These are phyloP conservation scores for Neoarthrinium moseri DNA, from an alignment of 2,329 filamentous ascomycete species.

Conservation along the genomic window DNA sequence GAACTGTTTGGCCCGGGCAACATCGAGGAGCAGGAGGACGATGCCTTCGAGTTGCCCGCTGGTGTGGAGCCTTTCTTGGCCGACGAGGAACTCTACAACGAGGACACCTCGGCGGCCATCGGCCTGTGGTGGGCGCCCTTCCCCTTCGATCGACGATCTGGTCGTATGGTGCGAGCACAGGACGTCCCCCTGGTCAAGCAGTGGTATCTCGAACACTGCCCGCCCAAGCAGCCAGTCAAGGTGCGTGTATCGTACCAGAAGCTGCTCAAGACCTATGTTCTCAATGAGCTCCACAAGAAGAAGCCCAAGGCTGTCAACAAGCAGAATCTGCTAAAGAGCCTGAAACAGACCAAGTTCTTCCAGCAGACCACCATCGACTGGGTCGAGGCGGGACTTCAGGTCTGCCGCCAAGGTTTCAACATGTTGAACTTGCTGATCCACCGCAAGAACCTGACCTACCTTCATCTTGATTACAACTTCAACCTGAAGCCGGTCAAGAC, in stretches of 20 bases:
- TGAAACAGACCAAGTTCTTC: constrained; percentile 98
- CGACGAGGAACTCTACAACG: constrained; percentile 84
- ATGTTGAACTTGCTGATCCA: constrained; percentile 98
- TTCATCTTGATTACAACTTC: constrained; percentile 99
- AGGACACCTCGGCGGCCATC: constrained; percentile 88
- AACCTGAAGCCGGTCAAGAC: constrained; percentile 99
- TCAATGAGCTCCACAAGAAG: constrained; percentile 96
- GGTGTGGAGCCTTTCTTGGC: constrained; percentile 84
- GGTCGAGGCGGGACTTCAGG: constrained; percentile 97
- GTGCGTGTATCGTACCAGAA: constrained; percentile 98
- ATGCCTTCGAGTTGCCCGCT: constrained; percentile 78
- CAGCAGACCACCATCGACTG: constrained; percentile 99
- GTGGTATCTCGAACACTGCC: constrained; percentile 96
- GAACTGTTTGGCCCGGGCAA: constrained; percentile 83
- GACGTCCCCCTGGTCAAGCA: constrained; percentile 97
- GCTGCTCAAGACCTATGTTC: constrained; percentile 89
- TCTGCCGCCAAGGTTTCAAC: constrained; percentile 97
- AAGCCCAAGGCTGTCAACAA: constrained; percentile 94
- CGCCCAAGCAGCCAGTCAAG: constrained; percentile 85
- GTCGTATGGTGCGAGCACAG: constrained; percentile 93
- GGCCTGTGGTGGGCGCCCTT: constrained; percentile 97
- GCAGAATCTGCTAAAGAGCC: constrained; percentile 82
- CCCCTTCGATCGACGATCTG: constrained; percentile 91
- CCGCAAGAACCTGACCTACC: constrained; percentile 95
- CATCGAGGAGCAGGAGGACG: constrained; percentile 72